Conservation (phyloP, 306 rosid genomes). For the Malus fusca region DNA sequence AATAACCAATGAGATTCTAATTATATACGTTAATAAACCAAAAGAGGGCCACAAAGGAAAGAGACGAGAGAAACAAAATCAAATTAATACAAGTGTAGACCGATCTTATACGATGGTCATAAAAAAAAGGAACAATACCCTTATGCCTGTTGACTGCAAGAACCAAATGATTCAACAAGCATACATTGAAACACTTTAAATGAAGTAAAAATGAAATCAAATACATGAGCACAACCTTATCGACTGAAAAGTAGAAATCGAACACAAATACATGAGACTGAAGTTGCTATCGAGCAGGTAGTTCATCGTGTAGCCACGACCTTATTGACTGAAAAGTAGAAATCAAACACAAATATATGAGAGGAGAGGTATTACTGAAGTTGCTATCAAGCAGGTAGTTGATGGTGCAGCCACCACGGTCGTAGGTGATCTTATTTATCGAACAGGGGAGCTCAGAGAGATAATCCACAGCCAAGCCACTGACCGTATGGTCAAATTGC, state of each 20-base stretch:
- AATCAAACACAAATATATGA: slow-evolving; percentile 11
- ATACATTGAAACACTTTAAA: neutral
- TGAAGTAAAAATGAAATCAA: slow-evolving; percentile 4
- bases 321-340: slow-evolving; percentile 14
- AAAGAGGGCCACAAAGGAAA: too few relatives aligned
- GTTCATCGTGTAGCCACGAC: too few relatives aligned
- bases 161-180: neutral
- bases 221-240: neutral
- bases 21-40: too few relatives aligned
- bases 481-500: slow-evolving; percentile 55
- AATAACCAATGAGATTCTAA: too few relatives aligned
- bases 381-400: slow-evolving; percentile 81
- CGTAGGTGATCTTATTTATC: slow-evolving; percentile 78
- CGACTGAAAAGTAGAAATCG: too few relatives aligned
- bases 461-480: slow-evolving; percentile 32
- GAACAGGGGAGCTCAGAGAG: slow-evolving; percentile 76
- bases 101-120: too few relatives aligned
- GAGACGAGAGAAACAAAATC: neutral
- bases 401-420: slow-evolving; percentile 87
- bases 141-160: neutral
- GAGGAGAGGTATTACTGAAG: slow-evolving; percentile 50
- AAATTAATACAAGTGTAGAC: too few relatives aligned
- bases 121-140: neutral
- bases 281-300: too few relatives aligned
- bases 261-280: too few relatives aligned